Base-by-base conservation (phyloP, 2,329 filamentous ascomycete species). In the Ilyonectria mors-panacis region DNA sequence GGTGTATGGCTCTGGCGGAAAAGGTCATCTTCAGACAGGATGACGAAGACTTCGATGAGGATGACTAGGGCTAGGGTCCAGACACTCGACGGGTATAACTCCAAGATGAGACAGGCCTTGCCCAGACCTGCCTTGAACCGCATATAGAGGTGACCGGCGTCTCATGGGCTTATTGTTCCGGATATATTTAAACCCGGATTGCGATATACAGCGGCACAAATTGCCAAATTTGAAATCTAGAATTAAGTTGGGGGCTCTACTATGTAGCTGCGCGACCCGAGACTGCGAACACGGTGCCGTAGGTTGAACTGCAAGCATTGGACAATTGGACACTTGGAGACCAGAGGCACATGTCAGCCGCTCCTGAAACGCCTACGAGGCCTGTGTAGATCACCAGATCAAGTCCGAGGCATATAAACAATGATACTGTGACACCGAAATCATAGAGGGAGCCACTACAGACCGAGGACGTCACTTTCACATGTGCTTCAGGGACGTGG, bases 1-100 rank as follows among this genome's bases (percentile, higher is more conserved):
- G 89, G 72, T 93, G 91, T 13, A 78, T 99, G 79, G 89, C 90
- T 78, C 80, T 98, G 75, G 96, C 97, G 66, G 95, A 98, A 84
- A 93, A 91, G 85, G 93, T 94, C n/a, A 85, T 98, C 70, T 90
- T 92, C 74, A 90, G 89, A 71, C 93, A 94, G 75, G 88, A 91
- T 59, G 89, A 91, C 76, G 88, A 89, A 50, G 89, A 90, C 62
- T 83, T 82, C 44, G 84, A 82, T 19, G 84, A 82, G 13, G 83
- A 83, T 17, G 85, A 82, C 15, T 84, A 82, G 5, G 85, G 85
- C 30, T 79, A 81, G 35, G 78, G 80, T 44, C 37, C 56, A 19
- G 17, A 4, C 23, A 19, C 21, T 19, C 30, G 10, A 35, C 26
- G 23, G 13, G 44, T 26, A 26, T 15, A 42, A 54, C 15, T 42